phyloP scores from a whole-genome alignment of 2,329 filamentous ascomycete genomes.

The Ophiocordyceps unilateralis region DNA sequence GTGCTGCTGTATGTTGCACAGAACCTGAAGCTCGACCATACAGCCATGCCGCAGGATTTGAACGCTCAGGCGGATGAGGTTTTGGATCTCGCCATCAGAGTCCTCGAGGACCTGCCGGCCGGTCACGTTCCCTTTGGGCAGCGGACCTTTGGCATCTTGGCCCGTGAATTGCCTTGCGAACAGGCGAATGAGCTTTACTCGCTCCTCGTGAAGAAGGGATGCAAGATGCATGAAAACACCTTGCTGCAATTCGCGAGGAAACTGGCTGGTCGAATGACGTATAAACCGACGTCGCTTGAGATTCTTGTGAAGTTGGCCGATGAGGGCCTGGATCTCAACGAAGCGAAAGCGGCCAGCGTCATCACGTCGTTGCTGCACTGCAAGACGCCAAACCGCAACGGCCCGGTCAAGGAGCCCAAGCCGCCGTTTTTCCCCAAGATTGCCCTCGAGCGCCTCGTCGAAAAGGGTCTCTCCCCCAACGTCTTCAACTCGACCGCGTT shows the following conservation, averaged over 20 bases:
- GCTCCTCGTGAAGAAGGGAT: conserved; percentile 11
- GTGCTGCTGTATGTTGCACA: conserved; percentile 14
- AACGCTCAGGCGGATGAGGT: conserved; percentile 11
- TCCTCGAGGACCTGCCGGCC: conserved; percentile 12
- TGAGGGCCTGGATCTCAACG: conserved; percentile 25
- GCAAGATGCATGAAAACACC: conserved; percentile 23
- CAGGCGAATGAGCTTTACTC: conserved; percentile 18
- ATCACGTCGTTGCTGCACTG: conserved; percentile 41
- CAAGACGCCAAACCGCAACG: conserved; percentile 6
- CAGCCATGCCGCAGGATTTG: conserved; percentile 7
- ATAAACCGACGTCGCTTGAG: conserved; percentile 25
- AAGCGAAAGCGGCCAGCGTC: conserved; percentile 28
- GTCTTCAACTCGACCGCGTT: conserved; percentile 46
- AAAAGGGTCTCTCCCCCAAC: conserved; percentile 46
- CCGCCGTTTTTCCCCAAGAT: conserved; percentile 12
- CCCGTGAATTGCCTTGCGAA: conserved; percentile 11
- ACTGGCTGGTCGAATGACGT: conserved; percentile 20
- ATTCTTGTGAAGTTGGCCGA: conserved; percentile 21
- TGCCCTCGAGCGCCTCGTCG: conserved; percentile 27
- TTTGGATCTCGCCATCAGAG: conserved; percentile 11
- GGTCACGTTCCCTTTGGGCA: conserved; percentile 20
- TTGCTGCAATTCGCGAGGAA: conserved; percentile 27
- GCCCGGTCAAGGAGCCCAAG: conserved; percentile 4
- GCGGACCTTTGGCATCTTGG: conserved; percentile 17
- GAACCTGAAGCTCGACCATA: conserved; percentile 5